A percentile compares a stretch with the other conserved stretches of the same genome.
Evolutionary conservation across 495 filamentous ascomycete species (phyloP).

Genomic region (Glonium stellatum): DNA sequence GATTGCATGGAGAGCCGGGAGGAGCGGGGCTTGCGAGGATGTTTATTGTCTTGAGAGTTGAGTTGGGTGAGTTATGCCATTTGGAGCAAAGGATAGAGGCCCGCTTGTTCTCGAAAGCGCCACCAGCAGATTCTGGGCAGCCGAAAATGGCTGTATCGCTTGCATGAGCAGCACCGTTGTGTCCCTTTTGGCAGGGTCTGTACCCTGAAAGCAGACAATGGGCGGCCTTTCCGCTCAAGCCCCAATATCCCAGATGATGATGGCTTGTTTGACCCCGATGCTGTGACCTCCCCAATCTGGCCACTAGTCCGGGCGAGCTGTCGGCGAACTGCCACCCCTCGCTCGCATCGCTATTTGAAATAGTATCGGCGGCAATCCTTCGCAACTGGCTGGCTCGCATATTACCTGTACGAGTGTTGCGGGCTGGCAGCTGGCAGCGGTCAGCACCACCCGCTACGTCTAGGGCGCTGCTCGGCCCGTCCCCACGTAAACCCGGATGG

Average conservation of each 20-base stretch:
- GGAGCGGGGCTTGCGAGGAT: not conserved
- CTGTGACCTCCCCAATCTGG: not conserved
- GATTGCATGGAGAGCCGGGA: not conserved
- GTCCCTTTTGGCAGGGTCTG: not conserved
- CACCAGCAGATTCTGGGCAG: not conserved
- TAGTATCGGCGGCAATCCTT: no score
- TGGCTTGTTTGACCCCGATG: not conserved
- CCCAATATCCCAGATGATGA: slow-evolving; percentile 3
- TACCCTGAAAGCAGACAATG: not conserved
- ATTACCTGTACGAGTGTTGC: not conserved
- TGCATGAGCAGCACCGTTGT: not conserved
- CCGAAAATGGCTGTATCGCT: not conserved
- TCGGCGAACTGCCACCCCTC: not conserved
- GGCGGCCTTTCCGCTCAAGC: not conserved
- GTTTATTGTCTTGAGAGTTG: not conserved
- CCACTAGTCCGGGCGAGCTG: no score
- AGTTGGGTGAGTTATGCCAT: not conserved
- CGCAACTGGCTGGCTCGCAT: not conserved
- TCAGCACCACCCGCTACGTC: not conserved
- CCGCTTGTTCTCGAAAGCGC: not conserved
- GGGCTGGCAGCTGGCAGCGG: not conserved
- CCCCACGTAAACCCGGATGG: not conserved
- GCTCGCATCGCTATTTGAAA: no score
- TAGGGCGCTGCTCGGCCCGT: not conserved
- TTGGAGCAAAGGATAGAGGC: not conserved